Base-by-base conservation (phyloP, 2,329 filamentous ascomycete genomes). In the Whalleya microplaca region DNA sequence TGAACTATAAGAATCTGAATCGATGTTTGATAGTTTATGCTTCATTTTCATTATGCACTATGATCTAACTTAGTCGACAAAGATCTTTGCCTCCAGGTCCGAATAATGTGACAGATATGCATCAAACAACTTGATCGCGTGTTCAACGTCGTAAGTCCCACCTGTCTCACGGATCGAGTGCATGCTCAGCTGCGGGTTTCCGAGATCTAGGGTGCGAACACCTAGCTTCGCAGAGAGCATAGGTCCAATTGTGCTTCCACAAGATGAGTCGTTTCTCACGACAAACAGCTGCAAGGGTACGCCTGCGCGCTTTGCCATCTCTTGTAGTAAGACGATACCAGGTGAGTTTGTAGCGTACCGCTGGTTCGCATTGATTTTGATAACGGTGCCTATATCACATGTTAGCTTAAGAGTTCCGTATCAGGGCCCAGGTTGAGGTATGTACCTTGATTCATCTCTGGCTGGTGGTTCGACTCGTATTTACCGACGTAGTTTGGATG, bases 351-450 rank as follows among this genome's bases (percentile, higher is more conserved):
- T 99, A 27, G 94, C 92, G 76, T 99, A 99, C 61, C 93, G 89
- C 66, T 95, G 92, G 74, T 98, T 99, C 61, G 95, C 95, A 72
- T 99, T 99, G 80, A 99, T 84, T 79, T 99, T 99, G 80, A 99
- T 92, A 45, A 98, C 94, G 3, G 91, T 91, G 18, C 53, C 64
- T 64, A 40, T 18, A 23, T 23, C n/a, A 40, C 16, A 9, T 19
- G 32, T 43, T 47, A 53, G 50, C 32, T 14, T 56, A 50, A 48
- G 43, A 29, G 41, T 14, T 45, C 16, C 32, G 16, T 41, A 18
- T 42, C 19, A 27, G 1, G 23, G 18, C 5, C 27, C 45, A 16
- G 20, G 18, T 19, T 16, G 27, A 45, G 20, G 21, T 48, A n/a
- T n/a, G 37, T 48, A 49, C 95, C 95, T 74, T 92, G 91, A 82